Evolutionary conservation across 169 alveolate genomes (phyloP), one percentile per base, ranked within the genome.

Genomic region (Haemoproteus tartakovskyi): DNA sequence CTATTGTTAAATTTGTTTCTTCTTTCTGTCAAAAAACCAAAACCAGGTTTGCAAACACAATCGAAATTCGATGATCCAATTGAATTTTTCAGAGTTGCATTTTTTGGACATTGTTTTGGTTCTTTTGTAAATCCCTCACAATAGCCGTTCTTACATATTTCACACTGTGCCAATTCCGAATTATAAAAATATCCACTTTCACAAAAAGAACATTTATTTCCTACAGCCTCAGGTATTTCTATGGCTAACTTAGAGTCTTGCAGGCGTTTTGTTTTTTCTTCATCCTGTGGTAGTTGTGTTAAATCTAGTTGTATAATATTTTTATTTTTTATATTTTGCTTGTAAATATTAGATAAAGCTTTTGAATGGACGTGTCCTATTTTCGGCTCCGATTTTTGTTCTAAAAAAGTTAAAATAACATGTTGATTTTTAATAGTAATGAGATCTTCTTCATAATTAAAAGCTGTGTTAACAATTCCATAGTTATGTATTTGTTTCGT

Each of bases 21-120:
- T 21, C 84, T 74, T 56, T 74, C 70, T 19, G 54, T 74, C 22
- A 56, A 29, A 24, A 62, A 30, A 8, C 84, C 84, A 74, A 57
- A 74, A n/a, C 84, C 84, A 16, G 41, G 40, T 57, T 74, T 74
- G 51, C 84, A 74, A n/a, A 30, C 12, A 37, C 84, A 74, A 26
- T 74, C 78, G 36, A 74, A 74, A 56, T 57, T 57, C 48, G 78
- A 56, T 19, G 74, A 45, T 9, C 78, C 62, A 16, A 6, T 30
- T 18, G 12, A 45, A 26, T 14, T 11, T 16, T 9, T 60, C 36
- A 82, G 62, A 14, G 74, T 16, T 6, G 92, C 27, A 64, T 87
- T 83, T 33, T 50, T 60, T 41, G 90, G 90, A 47, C 93, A 88
- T 14, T 47, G 59, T 46, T 83, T 51, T 9, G 89, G 90, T 18